Evolutionary conservation across 768 basidiomycete species (phyloP).

Genomic region (Tylopilus felleus): DNA sequence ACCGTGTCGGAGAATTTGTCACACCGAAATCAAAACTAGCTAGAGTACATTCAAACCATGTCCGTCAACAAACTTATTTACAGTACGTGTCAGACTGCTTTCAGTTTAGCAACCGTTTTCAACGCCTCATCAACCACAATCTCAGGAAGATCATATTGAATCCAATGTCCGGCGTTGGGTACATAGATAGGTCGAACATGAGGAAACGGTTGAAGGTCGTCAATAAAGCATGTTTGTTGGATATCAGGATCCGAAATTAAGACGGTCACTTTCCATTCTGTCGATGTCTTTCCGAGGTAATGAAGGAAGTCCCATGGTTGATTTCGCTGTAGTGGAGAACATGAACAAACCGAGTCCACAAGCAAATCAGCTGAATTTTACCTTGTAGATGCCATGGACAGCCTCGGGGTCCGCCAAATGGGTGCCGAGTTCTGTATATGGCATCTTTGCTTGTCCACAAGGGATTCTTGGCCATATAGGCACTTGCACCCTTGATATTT

Average conservation of each 20-base stretch:
- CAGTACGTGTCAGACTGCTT: not conserved
- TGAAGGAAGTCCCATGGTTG: too few species aligned
- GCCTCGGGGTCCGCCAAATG: too few species aligned
- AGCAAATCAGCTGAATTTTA: too few species aligned
- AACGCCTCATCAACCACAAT: slow-evolving; percentile 9
- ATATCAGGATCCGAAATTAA: not conserved
- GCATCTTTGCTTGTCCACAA: too few species aligned
- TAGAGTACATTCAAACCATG: too few species aligned
- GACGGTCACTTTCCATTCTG: too few species aligned
- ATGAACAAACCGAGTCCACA: too few species aligned
- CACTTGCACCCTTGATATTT: too few species aligned
- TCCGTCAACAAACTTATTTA: not conserved
- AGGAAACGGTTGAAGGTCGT: slow-evolving; percentile 4
- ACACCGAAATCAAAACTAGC: not conserved
- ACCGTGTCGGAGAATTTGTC: not conserved
- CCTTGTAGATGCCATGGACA: too few species aligned
- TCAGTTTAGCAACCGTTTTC: not conserved
- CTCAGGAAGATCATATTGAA: slow-evolving; percentile 16
- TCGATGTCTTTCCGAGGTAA: too few species aligned
- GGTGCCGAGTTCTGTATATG: too few species aligned
- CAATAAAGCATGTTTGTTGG: slow-evolving; percentile 4
- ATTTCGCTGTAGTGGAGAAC: not conserved
- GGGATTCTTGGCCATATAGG: too few species aligned
- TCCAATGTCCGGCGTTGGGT: slow-evolving; percentile 16
- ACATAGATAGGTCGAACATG: slow-evolving; percentile 8